A percentile compares a stretch with the other conserved stretches of the same genome.
Evolutionary conservation across 106 monocot species (phyloP).

Genomic region (Phalaenopsis equestris): DNA sequence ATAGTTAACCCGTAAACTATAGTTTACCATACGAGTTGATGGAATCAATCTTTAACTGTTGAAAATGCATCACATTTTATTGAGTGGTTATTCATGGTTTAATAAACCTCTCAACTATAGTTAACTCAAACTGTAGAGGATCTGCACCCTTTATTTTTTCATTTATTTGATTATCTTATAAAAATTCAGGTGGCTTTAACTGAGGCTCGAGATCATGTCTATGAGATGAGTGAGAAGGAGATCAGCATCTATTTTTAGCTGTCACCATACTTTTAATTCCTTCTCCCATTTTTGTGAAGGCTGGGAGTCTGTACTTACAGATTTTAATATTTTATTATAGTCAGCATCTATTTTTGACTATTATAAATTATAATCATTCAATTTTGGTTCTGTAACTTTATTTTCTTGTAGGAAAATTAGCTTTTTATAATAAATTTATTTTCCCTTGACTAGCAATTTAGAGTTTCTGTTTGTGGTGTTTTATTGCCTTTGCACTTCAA

Average conservation of each 20-base stretch:
- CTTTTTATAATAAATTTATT: background rate
- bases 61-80: too few species aligned
- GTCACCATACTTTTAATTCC: background rate
- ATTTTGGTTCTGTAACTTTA: background rate
- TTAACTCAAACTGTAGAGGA: background rate
- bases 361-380: background rate
- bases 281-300: background rate
- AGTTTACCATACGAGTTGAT: background rate
- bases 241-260: conserved; percentile 75
- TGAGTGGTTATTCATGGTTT: background rate
- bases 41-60: too few species aligned
- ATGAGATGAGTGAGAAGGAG: conserved; percentile 91
- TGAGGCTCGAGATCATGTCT: conserved; percentile 87
- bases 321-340: background rate
- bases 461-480: too few species aligned
- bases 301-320: background rate
- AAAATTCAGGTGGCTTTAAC: conserved; percentile 78
- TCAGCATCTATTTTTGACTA: background rate
- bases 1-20: background rate
- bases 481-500: too few species aligned
- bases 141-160: background rate
- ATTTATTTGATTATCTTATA: background rate
- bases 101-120: background rate
- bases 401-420: background rate
- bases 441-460: background rate